phyloP scores from a whole-genome alignment of 75 land plant species.

The Azolla pinnata region DNA sequence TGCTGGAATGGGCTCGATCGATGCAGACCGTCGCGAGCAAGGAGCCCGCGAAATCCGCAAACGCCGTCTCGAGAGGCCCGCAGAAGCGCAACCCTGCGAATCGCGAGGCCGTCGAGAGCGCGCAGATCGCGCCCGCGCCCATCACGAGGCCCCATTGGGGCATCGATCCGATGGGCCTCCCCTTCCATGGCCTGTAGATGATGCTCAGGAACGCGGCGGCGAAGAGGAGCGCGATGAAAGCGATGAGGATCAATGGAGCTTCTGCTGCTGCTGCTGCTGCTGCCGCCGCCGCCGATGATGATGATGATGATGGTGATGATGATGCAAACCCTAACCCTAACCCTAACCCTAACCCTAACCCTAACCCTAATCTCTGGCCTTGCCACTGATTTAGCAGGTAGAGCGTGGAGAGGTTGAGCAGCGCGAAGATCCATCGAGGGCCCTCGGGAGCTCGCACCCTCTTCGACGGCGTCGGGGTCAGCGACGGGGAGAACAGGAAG shows the following conservation, averaged over 20 bases:
- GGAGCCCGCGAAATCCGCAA: constrained; percentile 57
- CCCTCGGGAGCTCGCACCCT: constrained; percentile 14
- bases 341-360: too few species aligned
- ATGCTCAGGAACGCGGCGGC: constrained; percentile 6
- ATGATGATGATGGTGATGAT: not conserved
- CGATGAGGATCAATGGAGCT: constrained; percentile 3
- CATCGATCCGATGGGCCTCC: not conserved
- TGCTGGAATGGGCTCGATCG: not conserved
- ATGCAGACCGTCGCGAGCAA: constrained; percentile 32
- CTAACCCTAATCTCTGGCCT: too few species aligned
- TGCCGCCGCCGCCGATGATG: not conserved
- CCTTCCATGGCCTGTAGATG: constrained; percentile 11
- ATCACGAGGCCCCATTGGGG: constrained; percentile 8
- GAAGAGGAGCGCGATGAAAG: not conserved
- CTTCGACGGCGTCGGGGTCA: constrained; percentile 29
- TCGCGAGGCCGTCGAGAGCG: constrained; percentile 3
- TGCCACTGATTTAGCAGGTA: constrained; percentile 6
- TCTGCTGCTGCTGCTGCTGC: not conserved
- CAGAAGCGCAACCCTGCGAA: constrained; percentile 34
- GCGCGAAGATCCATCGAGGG: constrained; percentile 21
- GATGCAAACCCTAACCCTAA: too few species aligned
- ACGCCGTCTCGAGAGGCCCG: constrained; percentile 47
- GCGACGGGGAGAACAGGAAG: constrained; percentile 17
- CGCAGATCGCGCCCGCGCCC: constrained; percentile 10
- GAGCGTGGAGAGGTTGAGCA: constrained; percentile 4